These are phyloP conservation scores for Kodamaea lidongshanica DNA, from an alignment of 805 yeast genomes.

Conservation along the genomic window DNA sequence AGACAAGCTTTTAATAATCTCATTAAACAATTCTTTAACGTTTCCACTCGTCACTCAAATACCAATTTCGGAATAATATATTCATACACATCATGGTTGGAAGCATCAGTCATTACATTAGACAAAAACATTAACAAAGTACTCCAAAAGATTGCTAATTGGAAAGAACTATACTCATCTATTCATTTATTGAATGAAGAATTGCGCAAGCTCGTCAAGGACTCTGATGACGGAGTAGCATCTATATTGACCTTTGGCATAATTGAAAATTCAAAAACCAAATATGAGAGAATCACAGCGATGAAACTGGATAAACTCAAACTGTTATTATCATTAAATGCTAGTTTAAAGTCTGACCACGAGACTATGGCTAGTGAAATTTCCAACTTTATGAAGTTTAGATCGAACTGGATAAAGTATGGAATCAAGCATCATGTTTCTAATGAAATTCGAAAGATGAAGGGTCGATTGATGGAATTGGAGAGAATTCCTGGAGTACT, in stretches of 20 bases:
- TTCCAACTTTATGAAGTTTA: slow-evolving; percentile 51
- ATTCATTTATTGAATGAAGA: slow-evolving; percentile 26
- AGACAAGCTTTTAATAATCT: slow-evolving; percentile 9
- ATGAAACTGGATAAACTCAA: slow-evolving; percentile 36
- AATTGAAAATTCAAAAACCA: slow-evolving; percentile 47
- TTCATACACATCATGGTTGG: slow-evolving; percentile 19
- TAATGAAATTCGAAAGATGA: slow-evolving; percentile 12
- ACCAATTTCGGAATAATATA: neutral
- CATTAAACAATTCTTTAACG: slow-evolving; percentile 1
- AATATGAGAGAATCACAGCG: slow-evolving; percentile 39
- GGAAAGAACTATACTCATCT: slow-evolving; percentile 26
- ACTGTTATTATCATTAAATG: slow-evolving; percentile 38
- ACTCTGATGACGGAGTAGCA: slow-evolving; percentile 9
- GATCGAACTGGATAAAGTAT: slow-evolving; percentile 34
- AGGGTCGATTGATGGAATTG: slow-evolving; percentile 21
- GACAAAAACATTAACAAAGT: slow-evolving; percentile 18
- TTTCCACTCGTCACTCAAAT: slow-evolving; percentile 1
- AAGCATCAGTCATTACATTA: slow-evolving; percentile 19
- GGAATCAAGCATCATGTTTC: slow-evolving; percentile 28
- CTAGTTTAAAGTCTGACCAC: slow-evolving; percentile 47
- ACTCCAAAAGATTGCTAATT: slow-evolving; percentile 19
- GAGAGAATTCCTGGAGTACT: too few species aligned
- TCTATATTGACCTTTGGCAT: slow-evolving; percentile 36
- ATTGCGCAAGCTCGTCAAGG: slow-evolving; percentile 21
- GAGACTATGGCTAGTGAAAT: slow-evolving; percentile 60